phyloP scores from a whole-genome alignment of 441 rosid genomes.

The Biscutella laevigata region DNA sequence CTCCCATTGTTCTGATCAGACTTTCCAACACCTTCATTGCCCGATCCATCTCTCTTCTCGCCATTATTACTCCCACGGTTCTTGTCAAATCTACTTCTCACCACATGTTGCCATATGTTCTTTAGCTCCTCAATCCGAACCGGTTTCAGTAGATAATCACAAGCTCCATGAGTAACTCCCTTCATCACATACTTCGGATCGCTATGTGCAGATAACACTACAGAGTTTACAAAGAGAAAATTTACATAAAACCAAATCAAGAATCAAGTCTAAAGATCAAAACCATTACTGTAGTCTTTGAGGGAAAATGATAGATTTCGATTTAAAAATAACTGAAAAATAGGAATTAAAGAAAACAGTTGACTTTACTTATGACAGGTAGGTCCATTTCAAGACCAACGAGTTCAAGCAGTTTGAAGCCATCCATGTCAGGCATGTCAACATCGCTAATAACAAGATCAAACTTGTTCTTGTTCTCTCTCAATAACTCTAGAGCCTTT shows the following conservation, averaged over 20 bases:
- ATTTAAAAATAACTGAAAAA: neutral
- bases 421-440: slow-evolving; percentile 85
- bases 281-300: neutral
- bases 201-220: slow-evolving; percentile 71
- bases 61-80: slow-evolving; percentile 38
- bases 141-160: slow-evolving; percentile 63
- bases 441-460: slow-evolving; percentile 77
- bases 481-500: slow-evolving; percentile 68
- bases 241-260: slow-evolving; percentile 12
- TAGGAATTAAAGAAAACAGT: neutral
- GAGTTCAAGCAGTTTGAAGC: no score
- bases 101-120: no score
- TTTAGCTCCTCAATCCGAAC: slow-evolving; percentile 65
- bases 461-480: slow-evolving; percentile 59
- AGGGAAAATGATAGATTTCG: neutral
- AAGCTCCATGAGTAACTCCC: slow-evolving; percentile 67
- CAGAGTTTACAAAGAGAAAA: slow-evolving; percentile 9
- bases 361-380: slow-evolving; percentile 68
- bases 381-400: no score
- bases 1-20: slow-evolving; percentile 25
- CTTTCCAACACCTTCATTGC: slow-evolving; percentile 37
- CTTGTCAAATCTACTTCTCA: slow-evolving; percentile 47
- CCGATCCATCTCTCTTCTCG: slow-evolving; percentile 34
- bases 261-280: slow-evolving; percentile 9
- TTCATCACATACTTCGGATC: slow-evolving; percentile 63